These are phyloP conservation scores for Laguncularia racemosa DNA, from an alignment of 345 rosid species.

Conservation along the genomic window DNA sequence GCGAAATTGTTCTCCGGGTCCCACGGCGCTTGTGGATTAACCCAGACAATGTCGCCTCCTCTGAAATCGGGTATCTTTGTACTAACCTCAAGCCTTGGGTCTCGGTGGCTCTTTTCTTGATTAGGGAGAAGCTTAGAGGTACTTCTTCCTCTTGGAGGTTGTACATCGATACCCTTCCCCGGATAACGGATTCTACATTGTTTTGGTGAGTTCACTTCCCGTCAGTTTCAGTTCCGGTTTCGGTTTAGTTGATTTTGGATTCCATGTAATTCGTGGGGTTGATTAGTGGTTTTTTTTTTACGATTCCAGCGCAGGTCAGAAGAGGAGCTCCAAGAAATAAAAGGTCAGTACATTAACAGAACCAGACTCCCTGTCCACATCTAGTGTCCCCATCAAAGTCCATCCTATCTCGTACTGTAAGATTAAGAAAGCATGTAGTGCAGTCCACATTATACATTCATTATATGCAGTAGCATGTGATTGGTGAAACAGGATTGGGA, in stretches of 20 bases:
- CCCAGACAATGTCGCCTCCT: slow-evolving; percentile 16
- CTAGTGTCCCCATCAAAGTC: too few species aligned
- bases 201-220: slow-evolving; percentile 15
- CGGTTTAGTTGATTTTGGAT: not conserved
- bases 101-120: slow-evolving; percentile 15
- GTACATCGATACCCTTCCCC: slow-evolving; percentile 13
- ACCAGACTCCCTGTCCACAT: too few species aligned
- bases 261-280: slow-evolving; percentile 5
- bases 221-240: not conserved
- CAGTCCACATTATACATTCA: too few species aligned
- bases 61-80: slow-evolving; percentile 16
- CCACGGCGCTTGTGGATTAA: slow-evolving; percentile 16
- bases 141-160: slow-evolving; percentile 11
- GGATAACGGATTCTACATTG: slow-evolving; percentile 14
- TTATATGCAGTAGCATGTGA: too few species aligned
- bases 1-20: slow-evolving; percentile 11
- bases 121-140: slow-evolving; percentile 14
- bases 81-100: slow-evolving; percentile 16
- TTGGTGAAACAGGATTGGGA: too few species aligned
- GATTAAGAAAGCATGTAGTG: too few species aligned
- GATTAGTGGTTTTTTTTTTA: not conserved
- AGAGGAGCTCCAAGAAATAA: slow-evolving; percentile 19
- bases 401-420: too few species aligned
- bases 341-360: slow-evolving; percentile 7
- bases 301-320: slow-evolving; percentile 22